Evolutionary conservation across 164 flowering plant genomes (phyloP).

Genomic region (Vitis amurensis): DNA sequence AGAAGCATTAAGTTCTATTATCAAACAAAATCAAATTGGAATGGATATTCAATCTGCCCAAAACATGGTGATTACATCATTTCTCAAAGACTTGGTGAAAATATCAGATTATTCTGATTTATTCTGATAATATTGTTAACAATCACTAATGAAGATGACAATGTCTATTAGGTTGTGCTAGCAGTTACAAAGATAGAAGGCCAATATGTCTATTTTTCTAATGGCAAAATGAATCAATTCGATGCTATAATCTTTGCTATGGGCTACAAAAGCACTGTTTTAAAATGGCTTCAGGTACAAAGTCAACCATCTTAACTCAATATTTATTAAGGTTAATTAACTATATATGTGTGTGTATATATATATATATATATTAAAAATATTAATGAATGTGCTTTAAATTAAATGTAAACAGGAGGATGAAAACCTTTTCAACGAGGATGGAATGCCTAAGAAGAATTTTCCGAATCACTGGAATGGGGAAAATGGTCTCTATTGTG

Average conservation of each 20-base stretch:
- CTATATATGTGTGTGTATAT: too few relatives aligned
- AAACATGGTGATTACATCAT: too few relatives aligned
- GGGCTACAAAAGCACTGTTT: slow-evolving; percentile 28
- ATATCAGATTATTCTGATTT: too few relatives aligned
- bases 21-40: background rate
- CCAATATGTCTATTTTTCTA: slow-evolving; percentile 14
- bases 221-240: slow-evolving; percentile 11
- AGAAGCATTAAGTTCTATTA: too few relatives aligned
- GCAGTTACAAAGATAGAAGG: slow-evolving; percentile 11
- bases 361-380: background rate
- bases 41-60: background rate
- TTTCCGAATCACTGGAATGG: slow-evolving; percentile 18
- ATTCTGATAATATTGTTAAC: too few relatives aligned
- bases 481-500: slow-evolving; percentile 10
- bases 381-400: too few relatives aligned
- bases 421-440: background rate
- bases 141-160: background rate
- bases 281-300: slow-evolving; percentile 31
- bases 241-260: slow-evolving; percentile 36
- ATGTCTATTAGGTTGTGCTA: slow-evolving; percentile 22
- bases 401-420: background rate
- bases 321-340: background rate
- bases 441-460: slow-evolving; percentile 1
- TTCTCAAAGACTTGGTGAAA: too few relatives aligned
- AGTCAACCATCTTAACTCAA: background rate